Conservation (phyloP, 2,329 filamentous ascomycete species). For the Nemania sp. region DNA sequence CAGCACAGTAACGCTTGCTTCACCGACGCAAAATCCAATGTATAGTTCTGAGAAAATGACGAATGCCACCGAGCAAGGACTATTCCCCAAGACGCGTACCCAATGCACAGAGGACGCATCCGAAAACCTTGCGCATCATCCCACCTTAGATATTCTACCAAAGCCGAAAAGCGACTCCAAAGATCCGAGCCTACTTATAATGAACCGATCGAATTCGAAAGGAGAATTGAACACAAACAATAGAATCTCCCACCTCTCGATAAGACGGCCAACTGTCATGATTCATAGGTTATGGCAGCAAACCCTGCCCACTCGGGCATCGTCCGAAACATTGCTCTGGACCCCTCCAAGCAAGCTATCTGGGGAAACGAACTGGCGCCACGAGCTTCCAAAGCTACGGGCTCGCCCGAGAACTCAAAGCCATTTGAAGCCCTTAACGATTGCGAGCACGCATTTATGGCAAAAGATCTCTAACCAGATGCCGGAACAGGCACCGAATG, state of each 20-base stretch:
- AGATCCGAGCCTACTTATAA: constrained; percentile 60
- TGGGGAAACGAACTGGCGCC: neutral
- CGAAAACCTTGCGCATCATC: constrained; percentile 42
- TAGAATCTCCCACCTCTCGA: constrained; percentile 15
- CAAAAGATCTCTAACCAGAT: constrained; percentile 31
- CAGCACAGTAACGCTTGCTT: constrained; percentile 32
- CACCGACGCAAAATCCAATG: constrained; percentile 33
- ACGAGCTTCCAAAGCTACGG: constrained; percentile 38
- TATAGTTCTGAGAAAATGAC: constrained; percentile 40
- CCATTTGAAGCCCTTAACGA: constrained; percentile 38
- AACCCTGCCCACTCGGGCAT: constrained; percentile 9
- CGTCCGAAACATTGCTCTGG: constrained; percentile 32
- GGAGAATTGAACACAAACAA: constrained; percentile 30
- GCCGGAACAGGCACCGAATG: constrained; percentile 5
- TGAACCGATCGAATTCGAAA: constrained; percentile 50
- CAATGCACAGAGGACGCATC: constrained; percentile 49
- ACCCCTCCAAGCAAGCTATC: constrained; percentile 10
- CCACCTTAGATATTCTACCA: constrained; percentile 45
- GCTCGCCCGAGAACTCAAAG: constrained; percentile 45
- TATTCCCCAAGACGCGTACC: constrained; percentile 50
- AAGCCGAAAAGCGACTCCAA: constrained; percentile 47
- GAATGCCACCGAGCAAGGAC: constrained; percentile 49
- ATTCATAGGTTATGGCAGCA: constrained; percentile 32
- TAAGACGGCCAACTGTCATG: constrained; percentile 12
- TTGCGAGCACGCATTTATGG: constrained; percentile 47